Evolutionary conservation across 108 stramenopile genomes (phyloP).

Genomic region (Fragilariopsis cylindrus): DNA sequence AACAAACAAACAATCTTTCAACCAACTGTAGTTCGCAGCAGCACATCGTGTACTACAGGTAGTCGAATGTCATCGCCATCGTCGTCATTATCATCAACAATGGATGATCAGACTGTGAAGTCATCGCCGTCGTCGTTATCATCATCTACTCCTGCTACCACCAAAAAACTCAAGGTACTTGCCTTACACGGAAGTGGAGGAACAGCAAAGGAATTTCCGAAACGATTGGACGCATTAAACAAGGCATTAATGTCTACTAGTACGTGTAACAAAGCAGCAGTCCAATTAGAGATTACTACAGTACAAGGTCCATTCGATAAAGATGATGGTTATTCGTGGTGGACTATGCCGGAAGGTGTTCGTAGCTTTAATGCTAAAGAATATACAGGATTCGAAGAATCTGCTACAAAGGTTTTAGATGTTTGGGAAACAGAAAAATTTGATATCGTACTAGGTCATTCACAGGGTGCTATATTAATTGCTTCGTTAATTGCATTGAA

Average conservation of each 20-base stretch:
- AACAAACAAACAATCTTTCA: not conserved
- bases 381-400: conserved; percentile 67
- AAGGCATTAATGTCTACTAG: conserved; percentile 19
- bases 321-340: conserved; percentile 69
- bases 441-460: conserved; percentile 77
- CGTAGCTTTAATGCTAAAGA: conserved; percentile 77
- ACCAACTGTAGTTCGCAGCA: not conserved
- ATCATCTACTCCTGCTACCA: not conserved
- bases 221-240: conserved; percentile 37
- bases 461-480: conserved; percentile 81
- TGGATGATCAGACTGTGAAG: not conserved
- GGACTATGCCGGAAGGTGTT: conserved; percentile 71
- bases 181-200: conserved; percentile 86
- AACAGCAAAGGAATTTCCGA: conserved; percentile 49
- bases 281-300: conserved; percentile 28
- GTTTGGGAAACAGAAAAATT: conserved; percentile 29
- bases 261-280: not conserved
- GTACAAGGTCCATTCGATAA: conserved; percentile 44
- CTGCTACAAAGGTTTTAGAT: conserved; percentile 36
- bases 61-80: not conserved
- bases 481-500: conserved; percentile 58
- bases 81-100: not conserved
- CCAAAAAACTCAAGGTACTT: conserved; percentile 21
- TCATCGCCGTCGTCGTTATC: not conserved
- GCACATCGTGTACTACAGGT: not conserved